A percentile compares a stretch with the other conserved stretches of the same genome.
These are phyloP conservation scores for Colletotrichum sp. DNA, from an alignment of 2,329 filamentous ascomycete species.

Conservation along the genomic window DNA sequence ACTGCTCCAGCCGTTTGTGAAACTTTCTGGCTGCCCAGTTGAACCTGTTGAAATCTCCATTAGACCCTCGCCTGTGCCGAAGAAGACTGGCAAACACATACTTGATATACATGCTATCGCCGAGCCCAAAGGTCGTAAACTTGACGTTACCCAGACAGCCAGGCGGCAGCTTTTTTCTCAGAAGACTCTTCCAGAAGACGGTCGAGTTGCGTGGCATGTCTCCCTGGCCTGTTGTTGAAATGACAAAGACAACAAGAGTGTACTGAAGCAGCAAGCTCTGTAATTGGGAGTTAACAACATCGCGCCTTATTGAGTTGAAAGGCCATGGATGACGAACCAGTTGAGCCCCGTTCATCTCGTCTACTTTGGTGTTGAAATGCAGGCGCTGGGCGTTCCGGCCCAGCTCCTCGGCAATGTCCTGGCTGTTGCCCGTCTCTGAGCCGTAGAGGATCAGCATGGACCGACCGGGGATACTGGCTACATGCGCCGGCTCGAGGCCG, in stretches of 20 bases:
- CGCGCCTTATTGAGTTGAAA: background rate
- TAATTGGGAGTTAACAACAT: background rate
- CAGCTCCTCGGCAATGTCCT: slow-evolving; percentile 89
- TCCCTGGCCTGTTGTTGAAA: slow-evolving; percentile 94
- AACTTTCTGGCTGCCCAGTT: slow-evolving; percentile 94
- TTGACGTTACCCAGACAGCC: slow-evolving; percentile 71
- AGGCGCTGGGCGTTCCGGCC: slow-evolving; percentile 76
- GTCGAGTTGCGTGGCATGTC: slow-evolving; percentile 87
- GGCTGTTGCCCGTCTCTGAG: slow-evolving; percentile 92
- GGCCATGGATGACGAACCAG: slow-evolving; percentile 61
- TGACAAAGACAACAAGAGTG: slow-evolving; percentile 74
- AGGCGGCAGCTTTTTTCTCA: slow-evolving; percentile 77
- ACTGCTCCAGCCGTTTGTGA: slow-evolving; percentile 80
- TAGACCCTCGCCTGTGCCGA: background rate
- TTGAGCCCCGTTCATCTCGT: slow-evolving; percentile 78
- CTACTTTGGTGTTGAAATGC: slow-evolving; percentile 77
- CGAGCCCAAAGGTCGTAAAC: slow-evolving; percentile 89
- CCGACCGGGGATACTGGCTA: slow-evolving; percentile 36
- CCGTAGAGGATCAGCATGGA: slow-evolving; percentile 81
- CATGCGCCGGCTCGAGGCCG: slow-evolving; percentile 20
- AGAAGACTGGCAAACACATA: slow-evolving; percentile 44
- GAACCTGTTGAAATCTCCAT: slow-evolving; percentile 59
- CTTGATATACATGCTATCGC: slow-evolving; percentile 94
- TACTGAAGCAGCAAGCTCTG: slow-evolving; percentile 58
- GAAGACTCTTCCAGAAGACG: slow-evolving; percentile 83